A percentile compares a stretch with the other conserved stretches of the same genome.
Conservation (phyloP, 192 early-diverging fungal genomes). For the Gamsiella multidivaricata region DNA sequence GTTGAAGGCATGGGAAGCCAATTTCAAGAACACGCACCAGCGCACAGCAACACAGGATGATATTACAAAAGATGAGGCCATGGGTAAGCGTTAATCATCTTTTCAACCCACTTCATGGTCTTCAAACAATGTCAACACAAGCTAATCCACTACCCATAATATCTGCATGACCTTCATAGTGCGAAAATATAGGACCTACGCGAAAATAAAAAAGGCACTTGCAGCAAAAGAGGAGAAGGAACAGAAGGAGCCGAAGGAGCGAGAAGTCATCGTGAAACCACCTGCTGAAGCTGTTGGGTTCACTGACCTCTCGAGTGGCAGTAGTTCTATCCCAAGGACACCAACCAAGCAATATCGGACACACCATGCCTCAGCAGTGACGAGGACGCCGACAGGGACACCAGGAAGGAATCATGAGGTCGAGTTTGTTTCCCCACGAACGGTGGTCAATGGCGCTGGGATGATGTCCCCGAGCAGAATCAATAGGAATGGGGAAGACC, state of each 20-base stretch:
- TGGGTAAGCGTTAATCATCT: slow-evolving; percentile 16
- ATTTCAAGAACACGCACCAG: slow-evolving; percentile 22
- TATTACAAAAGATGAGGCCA: slow-evolving; percentile 26
- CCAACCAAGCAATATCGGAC: slow-evolving; percentile 19
- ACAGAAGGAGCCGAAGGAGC: neutral
- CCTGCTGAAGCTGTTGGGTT: neutral
- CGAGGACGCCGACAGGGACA: slow-evolving; percentile 22
- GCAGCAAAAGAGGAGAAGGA: slow-evolving; percentile 5
- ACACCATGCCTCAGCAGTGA: neutral
- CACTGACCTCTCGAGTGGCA: neutral
- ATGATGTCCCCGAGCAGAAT: slow-evolving; percentile 37
- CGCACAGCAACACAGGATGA: slow-evolving; percentile 44
- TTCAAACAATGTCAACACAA: neutral
- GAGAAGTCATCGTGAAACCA: neutral
- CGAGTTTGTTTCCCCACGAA: slow-evolving; percentile 42
- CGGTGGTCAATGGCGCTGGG: slow-evolving; percentile 18
- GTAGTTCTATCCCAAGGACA: neutral
- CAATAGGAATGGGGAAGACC: slow-evolving; percentile 2
- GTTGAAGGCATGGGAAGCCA: slow-evolving; percentile 41
- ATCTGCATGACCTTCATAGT: slow-evolving; percentile 8
- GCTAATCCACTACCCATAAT: no score
- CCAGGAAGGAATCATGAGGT: slow-evolving; percentile 31
- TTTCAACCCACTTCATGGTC: neutral
- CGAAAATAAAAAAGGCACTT: slow-evolving; percentile 38
- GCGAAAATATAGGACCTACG: slow-evolving; percentile 30